Evolutionary conservation across 768 basidiomycete genomes (phyloP), one percentile per base, ranked within the genome.

Genomic region (Chalciporus sphaerocephalus): DNA sequence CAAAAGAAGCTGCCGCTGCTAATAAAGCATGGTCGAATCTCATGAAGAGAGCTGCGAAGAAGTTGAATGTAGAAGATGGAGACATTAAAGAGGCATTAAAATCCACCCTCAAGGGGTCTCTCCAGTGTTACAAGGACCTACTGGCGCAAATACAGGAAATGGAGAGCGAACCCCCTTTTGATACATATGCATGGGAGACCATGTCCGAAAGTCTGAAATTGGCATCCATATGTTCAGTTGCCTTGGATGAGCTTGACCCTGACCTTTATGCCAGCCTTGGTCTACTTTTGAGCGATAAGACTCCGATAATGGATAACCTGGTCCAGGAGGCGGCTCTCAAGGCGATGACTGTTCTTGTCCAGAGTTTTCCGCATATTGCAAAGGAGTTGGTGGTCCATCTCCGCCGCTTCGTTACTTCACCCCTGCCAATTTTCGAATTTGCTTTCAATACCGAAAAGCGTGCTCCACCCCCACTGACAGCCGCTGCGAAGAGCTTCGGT

Each of bases 161-260:
- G 80, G 88, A 91, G 12, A 69, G 72, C 4, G 85, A 89, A 48
- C 90, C 87, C 11, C 76, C 85, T 0, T 56, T 84, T 25, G 91
- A 93, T 60, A 88, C 86, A n/a, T 93, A 92, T 65, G 82, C 87
- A 41, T 92, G 85, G 84, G 91, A 93, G 60, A 92, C 91, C 0
- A 84, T 93, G 83, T 88, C 91, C 9, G 91, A 93, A 60, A 87
- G 86, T 53, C 64, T 93, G 74, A 93, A 92, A 88, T 69, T 93
- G 16, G 85, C 87, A 3, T 82, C 88, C 4, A 71, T 92, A 24
- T 92, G 91, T 56, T 87, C 81, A 30, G 76, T 88, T 36, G 86
- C 84, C 7, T 69, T 83, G 23, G 74, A 75, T 42, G 75, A 84
- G 43, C 70, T 92, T 20, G 85, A 92, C 48, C 69, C 74, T 39